These are phyloP conservation scores for Peronosclerospora sorghi DNA, from an alignment of 352 stramenopile species.

Conservation along the genomic window DNA sequence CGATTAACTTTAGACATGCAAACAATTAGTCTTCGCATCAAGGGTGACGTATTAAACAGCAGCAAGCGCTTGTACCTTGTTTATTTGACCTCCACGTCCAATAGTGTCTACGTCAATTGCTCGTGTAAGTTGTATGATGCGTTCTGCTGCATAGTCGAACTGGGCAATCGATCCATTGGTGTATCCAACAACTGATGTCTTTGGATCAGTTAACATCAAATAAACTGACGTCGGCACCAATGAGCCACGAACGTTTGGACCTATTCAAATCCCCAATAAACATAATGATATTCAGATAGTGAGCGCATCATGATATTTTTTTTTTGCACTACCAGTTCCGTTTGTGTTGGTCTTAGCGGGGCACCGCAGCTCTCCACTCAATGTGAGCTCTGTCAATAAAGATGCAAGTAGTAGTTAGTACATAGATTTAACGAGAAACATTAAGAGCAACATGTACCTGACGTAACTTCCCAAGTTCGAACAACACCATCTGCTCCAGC, in stretches of 20 bases:
- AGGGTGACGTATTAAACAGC: background rate
- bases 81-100: conserved; percentile 61
- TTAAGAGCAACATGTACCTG: no score
- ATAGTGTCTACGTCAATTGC: conserved; percentile 55
- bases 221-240: conserved; percentile 67
- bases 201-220: conserved; percentile 59
- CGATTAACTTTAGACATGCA: conserved; percentile 23
- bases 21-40: background rate
- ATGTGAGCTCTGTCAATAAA: conserved; percentile 37
- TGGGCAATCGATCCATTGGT: conserved; percentile 57
- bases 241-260: conserved; percentile 36
- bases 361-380: conserved; percentile 68
- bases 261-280: conserved; percentile 8
- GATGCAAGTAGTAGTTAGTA: no score
- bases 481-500: conserved; percentile 69
- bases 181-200: conserved; percentile 72
- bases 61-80: no score
- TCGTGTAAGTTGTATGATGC: conserved; percentile 61
- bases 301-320: no score
- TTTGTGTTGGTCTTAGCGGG: conserved; percentile 40
- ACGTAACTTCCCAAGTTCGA: conserved; percentile 62
- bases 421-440: no score
- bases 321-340: conserved; percentile 24
- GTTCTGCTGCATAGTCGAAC: conserved; percentile 68
- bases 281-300: no score